Base-by-base conservation (phyloP, 371 early-diverging fungal genomes). In the Rhizopus delemar region DNA sequence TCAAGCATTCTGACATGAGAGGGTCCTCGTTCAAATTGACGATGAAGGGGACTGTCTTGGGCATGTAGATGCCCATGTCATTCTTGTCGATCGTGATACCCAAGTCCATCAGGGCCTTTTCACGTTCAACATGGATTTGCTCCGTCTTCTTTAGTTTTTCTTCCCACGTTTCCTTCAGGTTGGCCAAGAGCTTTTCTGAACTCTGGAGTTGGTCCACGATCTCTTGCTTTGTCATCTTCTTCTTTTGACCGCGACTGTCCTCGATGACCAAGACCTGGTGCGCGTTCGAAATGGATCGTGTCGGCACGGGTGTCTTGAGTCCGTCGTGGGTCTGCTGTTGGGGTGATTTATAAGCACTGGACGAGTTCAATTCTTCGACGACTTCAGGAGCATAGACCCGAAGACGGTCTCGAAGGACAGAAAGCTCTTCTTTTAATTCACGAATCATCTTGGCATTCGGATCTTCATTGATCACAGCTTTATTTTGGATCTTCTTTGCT, bases 11-110 rank as follows among this genome's bases (percentile, higher is more conserved):
- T 4, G 91, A 89, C 90, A 93, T 89, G 49, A 90, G 83, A 7
- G 94, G 93, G 66, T 96, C 93, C 63, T 94, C 95, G 62, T 91
- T 93, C 45, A 94, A 77, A 56, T 94, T 96, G 52, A 94, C 90
- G 52, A 96, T 76, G 69, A 93, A 93, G 2, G 96, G 95, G 36
- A 87, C 81, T 39, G 84, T 85, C 53, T 90, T 89, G 4, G 96
- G 94, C 22, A 90, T 86, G 59, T 86, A 86, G 6, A 94, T 82
- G 6, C 94, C 94, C 41, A 91, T 87, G 22, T 86, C 83, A 52
- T 81, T 83, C 39, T 87, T 85, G 46, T 90, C 89, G 3, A 91
- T 80, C 5, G 86, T 74, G 50, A 93, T 92, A 31, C 93, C 94
- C 41, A 93, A 78, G 33, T 93, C 93, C 51, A 88, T 89, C 53